A percentile compares a stretch with the other conserved stretches of the same genome.
Evolutionary conservation across 148 eudicot species (phyloP).

Genomic region (Hydrangea macrophylla): DNA sequence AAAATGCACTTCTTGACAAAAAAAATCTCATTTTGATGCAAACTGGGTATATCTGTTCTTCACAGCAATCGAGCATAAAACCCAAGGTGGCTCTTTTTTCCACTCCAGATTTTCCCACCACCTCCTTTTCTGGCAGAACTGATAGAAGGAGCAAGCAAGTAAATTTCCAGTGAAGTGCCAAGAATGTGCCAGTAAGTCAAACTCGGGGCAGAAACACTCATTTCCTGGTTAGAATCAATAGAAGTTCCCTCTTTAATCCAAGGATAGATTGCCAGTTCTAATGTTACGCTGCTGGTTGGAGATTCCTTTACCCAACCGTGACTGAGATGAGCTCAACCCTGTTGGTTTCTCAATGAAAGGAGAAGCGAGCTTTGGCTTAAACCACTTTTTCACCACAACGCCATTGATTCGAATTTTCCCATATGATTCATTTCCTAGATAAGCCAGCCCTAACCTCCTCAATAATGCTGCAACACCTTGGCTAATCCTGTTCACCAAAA

Average conservation of each 20-base stretch:
- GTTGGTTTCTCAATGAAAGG: slow-evolving; percentile 36
- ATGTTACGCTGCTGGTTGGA: slow-evolving; percentile 70
- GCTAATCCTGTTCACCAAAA: slow-evolving; percentile 58
- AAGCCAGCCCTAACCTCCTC: slow-evolving; percentile 70
- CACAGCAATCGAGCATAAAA: too few relatives aligned
- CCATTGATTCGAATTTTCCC: slow-evolving; percentile 85
- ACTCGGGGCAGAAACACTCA: background rate
- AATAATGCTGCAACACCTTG: slow-evolving; percentile 77
- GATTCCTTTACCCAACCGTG: slow-evolving; percentile 56
- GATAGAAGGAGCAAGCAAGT: background rate
- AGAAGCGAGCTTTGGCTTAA: slow-evolving; percentile 60
- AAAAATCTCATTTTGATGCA: too few relatives aligned
- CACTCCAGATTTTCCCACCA: too few relatives aligned
- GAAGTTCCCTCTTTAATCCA: slow-evolving; percentile 30
- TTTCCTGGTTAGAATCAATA: background rate
- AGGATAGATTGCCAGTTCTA: slow-evolving; percentile 63
- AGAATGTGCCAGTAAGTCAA: slow-evolving; percentile 4
- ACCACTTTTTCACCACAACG: slow-evolving; percentile 66
- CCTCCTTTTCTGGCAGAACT: slow-evolving; percentile 4
- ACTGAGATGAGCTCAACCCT: slow-evolving; percentile 44
- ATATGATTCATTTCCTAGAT: slow-evolving; percentile 74
- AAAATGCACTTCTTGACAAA: too few relatives aligned
- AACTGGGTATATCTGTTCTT: too few relatives aligned
- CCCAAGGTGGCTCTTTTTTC: too few relatives aligned
- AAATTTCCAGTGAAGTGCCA: background rate